Percentiles rank a stretch among this genome's conserved stretches.
Evolutionary conservation across 1,284 basidiomycete species (phyloP).

Genomic region (Lignosus rhinocerotis): DNA sequence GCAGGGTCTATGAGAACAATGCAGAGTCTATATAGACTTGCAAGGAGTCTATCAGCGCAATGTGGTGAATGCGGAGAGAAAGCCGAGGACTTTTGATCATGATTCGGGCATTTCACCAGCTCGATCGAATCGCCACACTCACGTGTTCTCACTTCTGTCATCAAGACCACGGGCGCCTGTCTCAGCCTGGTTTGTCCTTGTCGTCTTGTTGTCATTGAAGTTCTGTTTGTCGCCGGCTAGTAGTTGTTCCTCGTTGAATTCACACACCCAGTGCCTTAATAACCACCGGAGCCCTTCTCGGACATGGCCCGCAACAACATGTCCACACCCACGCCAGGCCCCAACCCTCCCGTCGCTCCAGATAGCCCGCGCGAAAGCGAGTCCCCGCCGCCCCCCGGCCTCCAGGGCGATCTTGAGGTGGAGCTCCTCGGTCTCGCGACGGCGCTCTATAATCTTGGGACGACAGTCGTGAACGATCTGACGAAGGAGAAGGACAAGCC

Average conservation of each 20-base stretch:
- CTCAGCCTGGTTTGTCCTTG: too few relatives aligned
- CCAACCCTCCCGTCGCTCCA: slow-evolving; percentile 40
- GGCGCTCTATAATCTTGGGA: slow-evolving; percentile 74
- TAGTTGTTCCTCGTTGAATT: background rate
- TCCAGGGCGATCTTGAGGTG: slow-evolving; percentile 73
- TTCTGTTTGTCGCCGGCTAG: background rate
- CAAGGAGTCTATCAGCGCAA: too few relatives aligned
- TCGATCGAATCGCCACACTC: too few relatives aligned
- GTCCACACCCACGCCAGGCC: slow-evolving; percentile 14
- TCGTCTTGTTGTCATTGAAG: too few relatives aligned
- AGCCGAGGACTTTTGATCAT: too few relatives aligned
- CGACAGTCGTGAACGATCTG: slow-evolving; percentile 75
- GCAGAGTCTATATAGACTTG: too few relatives aligned
- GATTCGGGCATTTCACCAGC: too few relatives aligned
- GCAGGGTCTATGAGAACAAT: too few relatives aligned
- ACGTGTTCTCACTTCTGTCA: too few relatives aligned
- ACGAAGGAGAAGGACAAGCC: slow-evolving; percentile 74
- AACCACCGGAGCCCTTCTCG: background rate
- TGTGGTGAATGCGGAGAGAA: too few relatives aligned
- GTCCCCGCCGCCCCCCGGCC: slow-evolving; percentile 65
- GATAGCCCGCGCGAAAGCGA: slow-evolving; percentile 73
- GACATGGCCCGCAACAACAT: slow-evolving; percentile 24
- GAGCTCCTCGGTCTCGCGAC: slow-evolving; percentile 73
- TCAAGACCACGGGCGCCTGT: background rate
- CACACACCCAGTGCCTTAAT: slow-evolving; percentile 1